These are phyloP conservation scores for Sarocladiaceae sp. DNA, from an alignment of 2,329 filamentous ascomycete species.

Conservation along the genomic window DNA sequence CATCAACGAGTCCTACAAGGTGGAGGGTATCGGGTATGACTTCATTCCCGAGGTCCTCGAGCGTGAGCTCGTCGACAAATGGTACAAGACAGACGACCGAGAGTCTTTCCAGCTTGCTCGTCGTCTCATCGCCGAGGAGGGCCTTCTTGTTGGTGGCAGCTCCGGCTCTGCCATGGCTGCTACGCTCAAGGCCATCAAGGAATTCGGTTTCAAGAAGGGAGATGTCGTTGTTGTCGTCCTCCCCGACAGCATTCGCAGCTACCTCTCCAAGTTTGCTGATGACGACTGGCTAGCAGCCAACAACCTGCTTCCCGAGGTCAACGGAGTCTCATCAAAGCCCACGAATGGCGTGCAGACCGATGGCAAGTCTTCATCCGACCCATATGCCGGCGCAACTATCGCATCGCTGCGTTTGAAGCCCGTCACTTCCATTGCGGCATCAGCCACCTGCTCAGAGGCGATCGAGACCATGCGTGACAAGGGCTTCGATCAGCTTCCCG, in stretches of 20 bases:
- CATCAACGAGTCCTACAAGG: slow-evolving; percentile 85
- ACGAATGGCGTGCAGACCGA: slow-evolving; percentile 27
- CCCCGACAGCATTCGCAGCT: slow-evolving; percentile 94
- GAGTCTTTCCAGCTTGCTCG: slow-evolving; percentile 90
- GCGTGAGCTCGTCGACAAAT: slow-evolving; percentile 73
- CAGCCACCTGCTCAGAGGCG: slow-evolving; percentile 71
- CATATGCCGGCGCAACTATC: slow-evolving; percentile 74
- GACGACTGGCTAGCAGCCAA: slow-evolving; percentile 99
- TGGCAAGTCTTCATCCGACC: slow-evolving; percentile 46
- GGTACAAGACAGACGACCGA: slow-evolving; percentile 96
- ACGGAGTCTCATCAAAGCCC: slow-evolving; percentile 42
- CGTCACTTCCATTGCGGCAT: slow-evolving; percentile 73
- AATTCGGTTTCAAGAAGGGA: slow-evolving; percentile 69
- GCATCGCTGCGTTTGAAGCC: slow-evolving; percentile 83
- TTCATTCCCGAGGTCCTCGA: slow-evolving; percentile 94
- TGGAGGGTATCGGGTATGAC: slow-evolving; percentile 97
- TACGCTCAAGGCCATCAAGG: slow-evolving; percentile 68
- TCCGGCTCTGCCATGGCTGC: slow-evolving; percentile 89
- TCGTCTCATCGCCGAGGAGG: slow-evolving; percentile 87
- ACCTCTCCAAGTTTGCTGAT: slow-evolving; percentile 96
- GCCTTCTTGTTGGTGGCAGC: slow-evolving; percentile 85
- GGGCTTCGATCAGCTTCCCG: slow-evolving; percentile 94
- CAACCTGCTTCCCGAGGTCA: slow-evolving; percentile 65
- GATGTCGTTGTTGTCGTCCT: slow-evolving; percentile 87
- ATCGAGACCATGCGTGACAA: slow-evolving; percentile 98